Evolutionary conservation across 495 filamentous ascomycete species (phyloP), one percentile per base, ranked within the genome.

Genomic region (Podospora sp.): DNA sequence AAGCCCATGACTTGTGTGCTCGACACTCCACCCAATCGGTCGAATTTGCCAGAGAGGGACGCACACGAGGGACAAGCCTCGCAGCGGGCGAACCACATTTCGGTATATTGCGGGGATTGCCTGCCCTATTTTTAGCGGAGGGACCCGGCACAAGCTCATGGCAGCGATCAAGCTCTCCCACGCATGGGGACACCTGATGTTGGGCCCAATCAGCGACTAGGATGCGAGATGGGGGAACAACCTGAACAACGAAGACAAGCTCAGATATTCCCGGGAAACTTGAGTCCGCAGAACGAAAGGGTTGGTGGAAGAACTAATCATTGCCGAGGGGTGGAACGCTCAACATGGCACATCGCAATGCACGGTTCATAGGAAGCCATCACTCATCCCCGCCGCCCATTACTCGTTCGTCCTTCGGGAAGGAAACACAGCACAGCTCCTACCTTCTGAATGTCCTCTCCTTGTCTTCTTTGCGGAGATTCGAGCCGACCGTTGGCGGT

Each of bases 101-200:
- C 33, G 36, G 16, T 25, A 40, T 25, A 18, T 62, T 49, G 36
- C 18, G 29, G 59, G 36, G 59, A 35, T 40, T 40, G 61, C 49
- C 29, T 26, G 29, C 51, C 63, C 63, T 65, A 65, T 65, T 65
- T 65, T 65, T 65, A 65, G 63, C 63, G 35, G 27, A 35, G 21
- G 24, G 29, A 24, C 63, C 35, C 52, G 63, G 53, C 51, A 57
- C 51, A 36, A 25, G n/a, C 33, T 40, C 8, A 26, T 26, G 33
- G 46, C 33, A 59, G 21, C 50, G 20, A 26, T 58, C 63, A 57
- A 65, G 25, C 60, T 50, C 35, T 21, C 35, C 62, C 21, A 25
- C 20, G 33, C 20, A 49, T 24, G 0, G 24, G 8, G 7, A 11
- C 36, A 25, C 18, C 35, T 6, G 27, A 12, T 21, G n/a, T n/a